Conservation (phyloP, 805 yeast species). For the Scheffersomyces lignosus region DNA sequence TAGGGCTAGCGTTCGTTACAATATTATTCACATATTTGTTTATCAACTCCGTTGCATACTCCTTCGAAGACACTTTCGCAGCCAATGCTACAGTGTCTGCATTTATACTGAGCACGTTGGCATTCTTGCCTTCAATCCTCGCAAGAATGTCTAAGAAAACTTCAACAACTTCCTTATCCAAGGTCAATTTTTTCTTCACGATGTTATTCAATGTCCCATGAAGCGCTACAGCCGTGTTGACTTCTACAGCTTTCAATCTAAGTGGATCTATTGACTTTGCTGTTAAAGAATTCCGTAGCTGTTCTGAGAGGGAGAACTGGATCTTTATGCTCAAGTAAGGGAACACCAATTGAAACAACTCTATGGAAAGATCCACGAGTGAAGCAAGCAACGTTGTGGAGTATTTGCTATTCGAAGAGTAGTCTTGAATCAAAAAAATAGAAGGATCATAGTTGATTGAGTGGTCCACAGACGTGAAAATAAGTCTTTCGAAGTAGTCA, state of each 20-base stretch:
- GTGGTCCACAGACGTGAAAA: slow-evolving; percentile 20
- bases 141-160: slow-evolving; percentile 53
- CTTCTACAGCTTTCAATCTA: slow-evolving; percentile 47
- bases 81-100: slow-evolving; percentile 61
- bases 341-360: slow-evolving; percentile 68
- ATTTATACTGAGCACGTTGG: slow-evolving; percentile 44
- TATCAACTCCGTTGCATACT: slow-evolving; percentile 22
- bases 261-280: slow-evolving; percentile 33
- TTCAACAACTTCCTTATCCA: slow-evolving; percentile 38
- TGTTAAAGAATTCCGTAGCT: slow-evolving; percentile 55
- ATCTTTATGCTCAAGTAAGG: slow-evolving; percentile 73
- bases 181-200: slow-evolving; percentile 13
- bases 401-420: slow-evolving; percentile 23
- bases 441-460: slow-evolving; percentile 37
- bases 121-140: slow-evolving; percentile 39
- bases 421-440: slow-evolving; percentile 22
- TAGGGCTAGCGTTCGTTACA: slow-evolving; percentile 64
- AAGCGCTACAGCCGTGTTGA: slow-evolving; percentile 66
- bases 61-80: slow-evolving; percentile 17
- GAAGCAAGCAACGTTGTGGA: slow-evolving; percentile 32
- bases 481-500: slow-evolving; percentile 27
- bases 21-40: slow-evolving; percentile 53
- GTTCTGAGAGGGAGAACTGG: slow-evolving; percentile 86
- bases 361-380: slow-evolving; percentile 76
- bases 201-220: slow-evolving; percentile 45